Conservation (phyloP, 352 stramenopile species). For the Globisporangium yorkense region DNA sequence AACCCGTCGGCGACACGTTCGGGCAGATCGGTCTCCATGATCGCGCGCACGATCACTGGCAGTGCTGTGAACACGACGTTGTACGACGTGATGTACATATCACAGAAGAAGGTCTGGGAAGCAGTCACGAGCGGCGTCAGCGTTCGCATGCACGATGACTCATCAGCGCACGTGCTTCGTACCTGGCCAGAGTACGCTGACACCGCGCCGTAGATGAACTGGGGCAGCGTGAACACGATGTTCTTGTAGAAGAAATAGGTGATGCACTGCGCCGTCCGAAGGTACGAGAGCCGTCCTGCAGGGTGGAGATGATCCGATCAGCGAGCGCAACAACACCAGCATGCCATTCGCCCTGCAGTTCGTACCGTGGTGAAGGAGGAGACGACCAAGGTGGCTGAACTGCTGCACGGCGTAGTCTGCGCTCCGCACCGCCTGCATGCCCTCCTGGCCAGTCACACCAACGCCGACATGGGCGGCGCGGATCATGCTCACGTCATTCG, state of each 20-base stretch:
- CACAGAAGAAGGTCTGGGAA: constrained; percentile 65
- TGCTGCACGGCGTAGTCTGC: constrained; percentile 80
- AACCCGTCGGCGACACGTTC: constrained; percentile 61
- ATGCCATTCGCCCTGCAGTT: too few species aligned
- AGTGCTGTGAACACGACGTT: constrained; percentile 93
- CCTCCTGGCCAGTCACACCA: constrained; percentile 97
- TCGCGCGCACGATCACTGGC: constrained; percentile 77
- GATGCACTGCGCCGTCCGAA: constrained; percentile 92
- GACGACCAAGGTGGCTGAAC: constrained; percentile 69
- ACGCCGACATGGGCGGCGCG: constrained; percentile 98
- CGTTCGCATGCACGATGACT: neutral
- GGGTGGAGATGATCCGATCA: neutral
- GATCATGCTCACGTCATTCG: constrained; percentile 99
- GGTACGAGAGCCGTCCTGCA: constrained; percentile 94
- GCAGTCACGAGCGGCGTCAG: neutral
- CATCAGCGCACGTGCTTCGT: neutral
- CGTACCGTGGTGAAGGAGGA: constrained; percentile 70
- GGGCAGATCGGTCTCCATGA: constrained; percentile 76
- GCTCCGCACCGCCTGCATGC: constrained; percentile 82
- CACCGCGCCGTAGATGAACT: constrained; percentile 85
- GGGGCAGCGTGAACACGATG: constrained; percentile 86
- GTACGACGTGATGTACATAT: constrained; percentile 89
- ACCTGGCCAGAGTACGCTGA: constrained; percentile 87
- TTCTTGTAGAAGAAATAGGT: constrained; percentile 99
- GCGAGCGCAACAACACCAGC: neutral